Evolutionary conservation across 371 early-diverging fungal species (phyloP).

Genomic region (Mortierella sp.): DNA sequence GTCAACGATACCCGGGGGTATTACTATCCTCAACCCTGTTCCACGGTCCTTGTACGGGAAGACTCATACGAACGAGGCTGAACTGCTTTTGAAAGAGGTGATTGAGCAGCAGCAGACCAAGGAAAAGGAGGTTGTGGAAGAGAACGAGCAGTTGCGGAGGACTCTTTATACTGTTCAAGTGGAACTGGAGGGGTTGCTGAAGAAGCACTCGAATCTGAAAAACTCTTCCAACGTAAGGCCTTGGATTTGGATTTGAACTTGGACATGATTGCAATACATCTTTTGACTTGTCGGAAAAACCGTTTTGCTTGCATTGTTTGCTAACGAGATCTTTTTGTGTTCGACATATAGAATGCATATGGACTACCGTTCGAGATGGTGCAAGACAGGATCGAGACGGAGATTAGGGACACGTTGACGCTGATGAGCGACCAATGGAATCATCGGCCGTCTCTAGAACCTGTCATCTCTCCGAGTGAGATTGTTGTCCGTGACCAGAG

Average conservation of each 20-base stretch:
- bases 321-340: not conserved
- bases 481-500: conserved; percentile 42
- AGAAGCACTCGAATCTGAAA: conserved; percentile 28
- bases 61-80: conserved; percentile 34
- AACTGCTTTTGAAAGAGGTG: conserved; percentile 39
- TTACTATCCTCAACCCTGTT: conserved; percentile 48
- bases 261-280: not conserved
- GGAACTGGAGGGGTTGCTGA: conserved; percentile 36
- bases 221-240: conserved; percentile 23
- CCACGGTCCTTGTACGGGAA: conserved; percentile 44
- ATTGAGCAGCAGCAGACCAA: conserved; percentile 48
- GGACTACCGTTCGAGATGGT: conserved; percentile 53
- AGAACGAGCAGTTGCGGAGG: conserved; percentile 50
- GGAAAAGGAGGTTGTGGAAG: conserved; percentile 44
- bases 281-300: not conserved
- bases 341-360: conserved; percentile 33
- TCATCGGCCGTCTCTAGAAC: conserved; percentile 42
- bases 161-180: conserved; percentile 51
- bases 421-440: conserved; percentile 42
- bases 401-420: conserved; percentile 47
- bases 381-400: conserved; percentile 45
- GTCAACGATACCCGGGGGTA: conserved; percentile 45
- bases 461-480: conserved; percentile 35
- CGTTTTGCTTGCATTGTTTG: not conserved
- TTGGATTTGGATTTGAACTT: not conserved